Base-by-base conservation (phyloP, 1,284 basidiomycete genomes). In the Jaminaea rosea region DNA sequence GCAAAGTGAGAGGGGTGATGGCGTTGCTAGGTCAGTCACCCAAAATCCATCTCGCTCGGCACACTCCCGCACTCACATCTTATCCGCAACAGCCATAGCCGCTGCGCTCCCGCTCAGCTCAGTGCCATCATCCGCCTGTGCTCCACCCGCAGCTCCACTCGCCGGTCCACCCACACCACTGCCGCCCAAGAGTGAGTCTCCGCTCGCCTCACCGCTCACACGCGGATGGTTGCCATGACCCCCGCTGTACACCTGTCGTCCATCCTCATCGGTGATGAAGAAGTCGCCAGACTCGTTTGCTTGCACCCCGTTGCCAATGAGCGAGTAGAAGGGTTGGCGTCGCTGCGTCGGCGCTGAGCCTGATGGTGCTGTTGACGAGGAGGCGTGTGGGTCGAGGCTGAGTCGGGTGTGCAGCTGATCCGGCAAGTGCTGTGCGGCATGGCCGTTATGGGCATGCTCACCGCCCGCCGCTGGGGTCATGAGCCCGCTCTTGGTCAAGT, bases 211-310 rank as follows among this genome's bases (percentile, higher is more conserved):
- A 13, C 7, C 17, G 8, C 28, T 39, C 11, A n/a, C 26, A n/a
- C 36, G 24, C 6, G 52, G 23, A 36, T 49, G 34, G 36, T 60
- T 58, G n/a, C n/a, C n/a, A 36, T 34, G 46, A 8, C 66, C 60
- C 11, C 69, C 69, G 29, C 57, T 59, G 47, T 57, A 57, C 9
- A 72, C 59, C 9, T 59, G 58, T 19, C 59, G 59, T 24, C 69
- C 69, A 44, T 65, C 60, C 46, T 67, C 69, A 37, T 71, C 66
- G 37, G 59, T 66, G 50, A 67, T 69, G 46, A 69, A 65, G 66
- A 69, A 72, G 39, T 72, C 68, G 5, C 69, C 69, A 15, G 66
- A 65, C 32, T 76, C 77, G 49, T 76, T 76, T 23, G 75, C 73
- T 45, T 72, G 67, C 51, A 75, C 72, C 21, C 71, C 73, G 46